A percentile compares a stretch with the other conserved stretches of the same genome.
These are phyloP conservation scores for Nyctanthes arbortristis DNA, from an alignment of 257 asterid species.

Conservation along the genomic window DNA sequence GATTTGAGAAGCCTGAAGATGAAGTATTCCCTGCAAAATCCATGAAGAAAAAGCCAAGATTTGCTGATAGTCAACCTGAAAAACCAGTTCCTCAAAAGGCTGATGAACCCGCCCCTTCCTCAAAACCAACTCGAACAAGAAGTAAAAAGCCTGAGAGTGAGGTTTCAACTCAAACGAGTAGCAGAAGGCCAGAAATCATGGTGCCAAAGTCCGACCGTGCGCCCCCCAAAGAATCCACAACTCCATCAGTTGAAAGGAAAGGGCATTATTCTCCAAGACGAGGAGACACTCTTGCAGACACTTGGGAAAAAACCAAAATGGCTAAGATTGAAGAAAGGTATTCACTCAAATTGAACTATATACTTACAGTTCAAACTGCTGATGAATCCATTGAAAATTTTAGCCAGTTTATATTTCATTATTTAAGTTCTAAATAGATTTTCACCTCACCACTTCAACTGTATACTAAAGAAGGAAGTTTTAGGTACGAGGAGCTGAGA, in stretches of 20 bases:
- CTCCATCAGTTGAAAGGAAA: slow-evolving; percentile 30
- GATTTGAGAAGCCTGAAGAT: slow-evolving; percentile 34
- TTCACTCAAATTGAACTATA: background rate
- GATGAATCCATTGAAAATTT: background rate
- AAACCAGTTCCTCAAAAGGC: slow-evolving; percentile 29
- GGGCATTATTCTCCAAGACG: slow-evolving; percentile 32
- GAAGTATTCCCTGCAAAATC: slow-evolving; percentile 33
- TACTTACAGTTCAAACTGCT: background rate
- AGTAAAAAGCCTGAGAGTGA: slow-evolving; percentile 18
- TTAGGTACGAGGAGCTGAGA: slow-evolving; percentile 63
- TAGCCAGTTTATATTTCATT: background rate
- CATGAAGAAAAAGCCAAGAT: slow-evolving; percentile 51
- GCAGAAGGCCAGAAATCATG: slow-evolving; percentile 28
- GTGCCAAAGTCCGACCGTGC: slow-evolving; percentile 28
- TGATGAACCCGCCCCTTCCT: slow-evolving; percentile 33
- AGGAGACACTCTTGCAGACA: slow-evolving; percentile 54
- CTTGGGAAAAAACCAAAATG: slow-evolving; percentile 67
- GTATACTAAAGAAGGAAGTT: slow-evolving; percentile 15
- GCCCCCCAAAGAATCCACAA: slow-evolving; percentile 21
- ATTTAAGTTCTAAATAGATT: slow-evolving; percentile 12
- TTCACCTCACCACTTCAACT: too few species aligned
- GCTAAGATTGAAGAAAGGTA: slow-evolving; percentile 64
- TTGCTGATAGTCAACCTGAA: slow-evolving; percentile 40
- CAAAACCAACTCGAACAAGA: background rate
- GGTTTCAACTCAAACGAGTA: slow-evolving; percentile 32